Conservation (phyloP, 2,329 filamentous ascomycete genomes). For the Aspergillus sojae region DNA sequence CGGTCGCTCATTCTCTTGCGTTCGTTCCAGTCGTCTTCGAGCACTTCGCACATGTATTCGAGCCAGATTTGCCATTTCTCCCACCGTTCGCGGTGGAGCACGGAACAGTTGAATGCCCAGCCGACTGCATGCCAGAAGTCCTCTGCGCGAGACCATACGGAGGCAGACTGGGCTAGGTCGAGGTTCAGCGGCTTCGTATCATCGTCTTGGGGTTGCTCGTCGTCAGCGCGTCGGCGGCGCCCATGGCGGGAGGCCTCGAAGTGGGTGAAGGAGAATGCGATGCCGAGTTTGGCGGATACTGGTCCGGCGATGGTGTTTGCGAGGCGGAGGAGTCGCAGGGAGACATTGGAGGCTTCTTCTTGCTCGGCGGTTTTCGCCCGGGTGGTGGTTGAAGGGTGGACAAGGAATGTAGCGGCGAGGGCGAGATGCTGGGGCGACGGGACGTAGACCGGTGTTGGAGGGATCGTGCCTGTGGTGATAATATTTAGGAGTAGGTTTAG, state of each 20-base stretch:
- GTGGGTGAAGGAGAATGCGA: constrained; percentile 70
- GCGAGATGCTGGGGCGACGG: constrained; percentile 75
- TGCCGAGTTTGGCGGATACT: constrained; percentile 67
- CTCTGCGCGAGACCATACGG: constrained; percentile 73
- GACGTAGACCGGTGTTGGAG: constrained; percentile 57
- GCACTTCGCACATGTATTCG: constrained; percentile 62
- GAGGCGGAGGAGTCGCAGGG: constrained; percentile 71
- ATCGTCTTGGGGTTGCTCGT: constrained; percentile 36
- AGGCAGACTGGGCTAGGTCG: constrained; percentile 64
- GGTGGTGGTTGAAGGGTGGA: constrained; percentile 79
- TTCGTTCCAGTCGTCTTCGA: constrained; percentile 49
- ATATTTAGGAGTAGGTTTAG: constrained; percentile 63
- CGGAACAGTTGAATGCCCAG: constrained; percentile 91
- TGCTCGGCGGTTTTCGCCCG: constrained; percentile 65
- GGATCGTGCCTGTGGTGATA: constrained; percentile 35
- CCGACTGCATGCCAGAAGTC: constrained; percentile 90
- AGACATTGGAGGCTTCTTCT: constrained; percentile 64
- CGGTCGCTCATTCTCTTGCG: constrained; percentile 23
- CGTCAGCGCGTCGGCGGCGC: constrained; percentile 25
- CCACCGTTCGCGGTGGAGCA: constrained; percentile 74
- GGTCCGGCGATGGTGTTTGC: constrained; percentile 68
- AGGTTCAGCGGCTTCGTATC: constrained; percentile 59
- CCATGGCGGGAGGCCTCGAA: constrained; percentile 38
- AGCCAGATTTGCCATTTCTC: constrained; percentile 79
- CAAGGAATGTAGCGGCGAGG: constrained; percentile 76